Evolutionary conservation across 202 grass and related monocot genomes (phyloP).

Genomic region (Miscanthus sacchariflorus): DNA sequence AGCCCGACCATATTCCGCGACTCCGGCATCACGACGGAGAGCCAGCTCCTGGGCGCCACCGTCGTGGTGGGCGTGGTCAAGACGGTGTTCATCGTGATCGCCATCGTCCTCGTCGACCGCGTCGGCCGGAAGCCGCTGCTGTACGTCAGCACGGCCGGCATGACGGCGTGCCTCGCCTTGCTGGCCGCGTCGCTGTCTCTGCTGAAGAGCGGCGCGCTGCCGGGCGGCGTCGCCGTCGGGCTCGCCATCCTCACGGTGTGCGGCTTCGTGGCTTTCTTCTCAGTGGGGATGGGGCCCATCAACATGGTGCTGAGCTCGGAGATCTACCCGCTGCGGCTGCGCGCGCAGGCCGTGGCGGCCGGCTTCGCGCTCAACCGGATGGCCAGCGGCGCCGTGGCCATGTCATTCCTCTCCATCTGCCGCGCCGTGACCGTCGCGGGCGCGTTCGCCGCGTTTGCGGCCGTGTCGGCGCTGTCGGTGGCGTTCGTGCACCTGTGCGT

Average conservation of each 20-base stretch:
- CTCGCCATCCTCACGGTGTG: no score
- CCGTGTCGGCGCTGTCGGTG: slow-evolving; percentile 70
- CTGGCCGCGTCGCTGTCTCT: no score
- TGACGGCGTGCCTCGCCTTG: no score
- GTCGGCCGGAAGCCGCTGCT: slow-evolving; percentile 74
- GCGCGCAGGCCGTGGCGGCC: slow-evolving; percentile 77
- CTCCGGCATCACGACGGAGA: slow-evolving; percentile 72
- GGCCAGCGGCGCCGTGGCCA: slow-evolving; percentile 79
- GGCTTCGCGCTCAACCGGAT: slow-evolving; percentile 66
- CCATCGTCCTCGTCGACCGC: slow-evolving; percentile 72
- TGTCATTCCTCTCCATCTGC: slow-evolving; percentile 91
- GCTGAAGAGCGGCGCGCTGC: no score
- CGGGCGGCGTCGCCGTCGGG: no score
- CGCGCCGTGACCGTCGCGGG: slow-evolving; percentile 58
- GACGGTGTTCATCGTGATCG: slow-evolving; percentile 70
- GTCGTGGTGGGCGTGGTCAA: slow-evolving; percentile 76
- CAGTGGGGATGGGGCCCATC: no score
- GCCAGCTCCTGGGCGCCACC: slow-evolving; percentile 76
- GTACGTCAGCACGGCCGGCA: no score
- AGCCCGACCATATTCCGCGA: slow-evolving; percentile 77
- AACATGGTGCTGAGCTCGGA: no score
- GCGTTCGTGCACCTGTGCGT: slow-evolving; percentile 69
- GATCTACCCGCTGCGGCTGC: slow-evolving; percentile 90
- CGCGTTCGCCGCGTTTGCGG: slow-evolving; percentile 74
- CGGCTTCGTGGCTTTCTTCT: no score